Conservation (phyloP, 257 asterid genomes). For the Solanum habrochaites region DNA sequence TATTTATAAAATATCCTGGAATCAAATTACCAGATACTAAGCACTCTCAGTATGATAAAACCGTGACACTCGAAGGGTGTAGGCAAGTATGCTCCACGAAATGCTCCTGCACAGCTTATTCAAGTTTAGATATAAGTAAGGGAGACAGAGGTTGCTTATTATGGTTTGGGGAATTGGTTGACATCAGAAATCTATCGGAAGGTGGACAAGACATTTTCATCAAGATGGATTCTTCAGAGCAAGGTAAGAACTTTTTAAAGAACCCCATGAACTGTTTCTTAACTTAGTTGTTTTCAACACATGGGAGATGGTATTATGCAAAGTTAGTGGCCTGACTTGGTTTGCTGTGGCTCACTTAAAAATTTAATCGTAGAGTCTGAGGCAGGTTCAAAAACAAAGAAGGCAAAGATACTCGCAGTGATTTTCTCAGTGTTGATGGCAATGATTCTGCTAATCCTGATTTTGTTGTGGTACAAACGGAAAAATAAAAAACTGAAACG, state of each 20-base stretch:
- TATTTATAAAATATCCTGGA: constrained; percentile 1
- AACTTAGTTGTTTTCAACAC: not conserved
- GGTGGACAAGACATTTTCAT: constrained; percentile 14
- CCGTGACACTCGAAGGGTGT: constrained; percentile 8
- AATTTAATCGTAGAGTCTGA: not conserved
- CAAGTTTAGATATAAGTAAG: constrained; percentile 3
- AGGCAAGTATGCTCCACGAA: constrained; percentile 6
- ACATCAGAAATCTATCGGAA: constrained; percentile 2
- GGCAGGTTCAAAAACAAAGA: not conserved
- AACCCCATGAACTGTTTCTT: not conserved
- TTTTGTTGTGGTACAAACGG: not conserved
- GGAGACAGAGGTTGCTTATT: constrained; percentile 12
- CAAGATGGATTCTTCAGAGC: constrained; percentile 15
- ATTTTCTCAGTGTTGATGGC: not conserved
- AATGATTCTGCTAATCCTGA: not conserved
- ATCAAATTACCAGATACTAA: constrained; percentile 13
- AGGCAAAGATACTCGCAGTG: not conserved
- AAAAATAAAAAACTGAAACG: not conserved
- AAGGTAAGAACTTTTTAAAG: not conserved
- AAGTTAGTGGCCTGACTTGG: not conserved
- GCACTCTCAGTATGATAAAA: constrained; percentile 1
- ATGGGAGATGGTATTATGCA: not conserved
- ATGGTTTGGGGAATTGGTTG: constrained; percentile 20
- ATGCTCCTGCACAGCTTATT: constrained; percentile 21
- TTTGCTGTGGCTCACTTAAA: not conserved